Conservation (phyloP, 2,329 filamentous ascomycete species). For the Colletotrichum tabaci region DNA sequence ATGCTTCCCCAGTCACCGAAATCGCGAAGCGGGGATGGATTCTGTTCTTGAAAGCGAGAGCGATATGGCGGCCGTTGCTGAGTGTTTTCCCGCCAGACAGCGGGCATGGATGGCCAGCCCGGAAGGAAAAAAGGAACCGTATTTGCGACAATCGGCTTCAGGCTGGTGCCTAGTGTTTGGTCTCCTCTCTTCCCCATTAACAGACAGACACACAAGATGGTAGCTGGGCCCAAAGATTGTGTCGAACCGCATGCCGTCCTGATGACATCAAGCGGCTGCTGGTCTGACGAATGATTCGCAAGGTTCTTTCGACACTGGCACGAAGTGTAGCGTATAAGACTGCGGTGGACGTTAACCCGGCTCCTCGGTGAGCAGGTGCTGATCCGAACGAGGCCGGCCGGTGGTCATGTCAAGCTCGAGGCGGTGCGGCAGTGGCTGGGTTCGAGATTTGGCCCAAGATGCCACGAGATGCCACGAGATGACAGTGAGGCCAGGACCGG, state of each 20-base stretch:
- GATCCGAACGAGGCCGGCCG: background rate
- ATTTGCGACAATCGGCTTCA: slow-evolving; percentile 1
- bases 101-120: background rate
- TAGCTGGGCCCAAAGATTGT: background rate
- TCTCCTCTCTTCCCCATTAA: background rate
- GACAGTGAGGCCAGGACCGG: background rate
- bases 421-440: slow-evolving; percentile 16
- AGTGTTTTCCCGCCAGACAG: background rate
- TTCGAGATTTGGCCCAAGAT: background rate
- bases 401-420: slow-evolving; percentile 7
- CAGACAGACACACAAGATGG: background rate
- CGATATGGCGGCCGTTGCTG: slow-evolving; percentile 4
- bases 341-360: slow-evolving; percentile 8
- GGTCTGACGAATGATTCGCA: slow-evolving; percentile 19
- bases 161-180: slow-evolving; percentile 11
- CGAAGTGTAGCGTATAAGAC: background rate
- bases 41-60: slow-evolving; percentile 28
- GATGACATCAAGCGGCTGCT: slow-evolving; percentile 39
- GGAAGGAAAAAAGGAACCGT: slow-evolving; percentile 14
- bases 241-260: slow-evolving; percentile 10
- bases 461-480: slow-evolving; percentile 12
- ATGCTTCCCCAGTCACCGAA: slow-evolving; percentile 6
- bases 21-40: slow-evolving; percentile 9
- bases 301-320: background rate
- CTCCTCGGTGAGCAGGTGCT: slow-evolving; percentile 31